A percentile compares a stretch with the other conserved stretches of the same genome.
Evolutionary conservation across 345 rosid genomes (phyloP).

Genomic region (Syzygium jambos): DNA sequence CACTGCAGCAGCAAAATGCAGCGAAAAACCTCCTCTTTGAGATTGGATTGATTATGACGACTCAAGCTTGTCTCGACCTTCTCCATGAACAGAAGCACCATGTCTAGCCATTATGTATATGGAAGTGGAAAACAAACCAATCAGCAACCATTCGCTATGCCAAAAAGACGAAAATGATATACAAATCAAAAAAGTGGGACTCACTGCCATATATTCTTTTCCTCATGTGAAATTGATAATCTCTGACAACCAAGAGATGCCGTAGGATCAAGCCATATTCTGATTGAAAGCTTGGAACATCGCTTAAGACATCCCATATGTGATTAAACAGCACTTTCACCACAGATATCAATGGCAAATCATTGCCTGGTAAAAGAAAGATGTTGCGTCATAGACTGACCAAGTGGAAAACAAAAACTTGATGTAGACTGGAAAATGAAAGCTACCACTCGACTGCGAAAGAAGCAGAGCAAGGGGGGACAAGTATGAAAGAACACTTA

Average conservation of each 20-base stretch:
- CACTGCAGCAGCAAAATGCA: constrained; percentile 61
- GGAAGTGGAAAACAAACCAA: background rate
- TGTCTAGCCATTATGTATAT: constrained; percentile 34
- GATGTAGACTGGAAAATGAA: background rate
- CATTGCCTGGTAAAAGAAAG: constrained; percentile 32
- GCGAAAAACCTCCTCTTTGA: constrained; percentile 75
- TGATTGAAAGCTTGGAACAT: constrained; percentile 67
- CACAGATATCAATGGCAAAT: constrained; percentile 53
- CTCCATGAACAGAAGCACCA: constrained; percentile 60
- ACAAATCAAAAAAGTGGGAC: constrained; percentile 15
- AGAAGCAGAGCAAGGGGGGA: background rate
- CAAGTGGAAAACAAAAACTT: background rate
- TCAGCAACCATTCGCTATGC: background rate
- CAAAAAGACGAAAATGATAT: constrained; percentile 2
- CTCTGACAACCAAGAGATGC: constrained; percentile 54
- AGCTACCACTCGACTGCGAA: background rate
- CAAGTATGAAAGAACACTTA: background rate
- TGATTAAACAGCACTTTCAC: constrained; percentile 63
- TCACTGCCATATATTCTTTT: constrained; percentile 56
- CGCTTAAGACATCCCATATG: constrained; percentile 60
- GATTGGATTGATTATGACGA: constrained; percentile 36
- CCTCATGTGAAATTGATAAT: constrained; percentile 75
- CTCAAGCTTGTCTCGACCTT: constrained; percentile 49
- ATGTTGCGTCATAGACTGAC: background rate
- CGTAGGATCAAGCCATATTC: constrained; percentile 81